phyloP scores from a whole-genome alignment of 257 asterid genomes.

The Przewalskia tangutica region DNA sequence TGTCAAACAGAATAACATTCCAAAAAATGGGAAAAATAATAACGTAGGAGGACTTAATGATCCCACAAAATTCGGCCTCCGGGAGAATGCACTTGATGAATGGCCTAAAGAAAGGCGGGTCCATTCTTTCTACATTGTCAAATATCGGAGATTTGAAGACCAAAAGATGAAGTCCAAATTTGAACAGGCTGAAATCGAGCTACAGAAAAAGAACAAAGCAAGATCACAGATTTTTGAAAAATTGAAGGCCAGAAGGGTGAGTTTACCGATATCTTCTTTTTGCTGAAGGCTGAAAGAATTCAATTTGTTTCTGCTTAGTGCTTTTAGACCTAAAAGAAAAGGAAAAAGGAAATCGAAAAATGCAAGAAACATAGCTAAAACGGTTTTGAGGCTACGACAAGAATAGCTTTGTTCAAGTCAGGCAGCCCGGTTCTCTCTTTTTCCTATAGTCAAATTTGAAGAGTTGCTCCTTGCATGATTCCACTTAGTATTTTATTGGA shows the following conservation, averaged over 20 bases:
- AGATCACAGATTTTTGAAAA: slow-evolving; percentile 51
- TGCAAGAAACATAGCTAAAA: too few relatives aligned
- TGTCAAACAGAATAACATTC: neutral
- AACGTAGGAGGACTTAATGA: neutral
- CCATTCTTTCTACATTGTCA: neutral
- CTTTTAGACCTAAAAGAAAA: too few relatives aligned
- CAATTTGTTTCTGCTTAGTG: neutral
- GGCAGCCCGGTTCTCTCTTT: too few relatives aligned
- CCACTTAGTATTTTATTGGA: too few relatives aligned
- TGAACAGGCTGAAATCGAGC: slow-evolving; percentile 57
- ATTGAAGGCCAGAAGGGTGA: slow-evolving; percentile 50
- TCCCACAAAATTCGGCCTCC: neutral
- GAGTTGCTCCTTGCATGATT: too few relatives aligned
- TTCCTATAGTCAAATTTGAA: too few relatives aligned
- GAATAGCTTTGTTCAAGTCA: too few relatives aligned
- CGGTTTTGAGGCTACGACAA: too few relatives aligned
- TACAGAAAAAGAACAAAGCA: slow-evolving; percentile 53
- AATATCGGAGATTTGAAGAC: slow-evolving; percentile 53
- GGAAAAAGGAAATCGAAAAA: too few relatives aligned
- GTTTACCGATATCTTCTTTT: neutral
- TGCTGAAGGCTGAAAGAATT: too few relatives aligned
- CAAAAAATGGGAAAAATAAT: neutral
- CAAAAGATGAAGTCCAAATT: slow-evolving; percentile 44
- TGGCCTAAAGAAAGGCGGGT: neutral
- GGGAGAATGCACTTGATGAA: neutral